Conservation (phyloP, 148 eudicot species). For the Rhododendron ovatum region DNA sequence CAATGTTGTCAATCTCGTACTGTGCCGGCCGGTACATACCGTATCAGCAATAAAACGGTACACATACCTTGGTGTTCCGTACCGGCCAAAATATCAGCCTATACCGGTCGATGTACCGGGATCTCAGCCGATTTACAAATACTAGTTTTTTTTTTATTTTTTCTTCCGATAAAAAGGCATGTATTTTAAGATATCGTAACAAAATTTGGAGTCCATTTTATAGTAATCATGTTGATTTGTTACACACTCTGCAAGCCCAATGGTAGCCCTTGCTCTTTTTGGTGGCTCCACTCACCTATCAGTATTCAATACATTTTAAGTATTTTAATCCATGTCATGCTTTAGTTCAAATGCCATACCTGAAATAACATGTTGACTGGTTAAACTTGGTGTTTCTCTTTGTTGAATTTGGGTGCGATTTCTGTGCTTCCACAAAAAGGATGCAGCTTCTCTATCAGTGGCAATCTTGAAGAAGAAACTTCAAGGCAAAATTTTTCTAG, state of each 20-base stretch:
- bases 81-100: background rate
- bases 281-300: background rate
- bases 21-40: background rate
- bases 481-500: constrained; percentile 54
- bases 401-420: background rate
- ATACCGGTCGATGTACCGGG: background rate
- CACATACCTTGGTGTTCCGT: background rate
- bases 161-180: too few relatives aligned
- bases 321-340: background rate
- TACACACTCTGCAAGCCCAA: background rate
- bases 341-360: background rate
- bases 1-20: background rate
- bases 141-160: background rate
- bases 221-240: too few relatives aligned
- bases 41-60: background rate
- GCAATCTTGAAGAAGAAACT: constrained; percentile 70
- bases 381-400: background rate
- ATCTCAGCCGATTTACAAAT: background rate
- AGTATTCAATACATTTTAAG: background rate
- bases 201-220: too few relatives aligned
- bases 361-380: background rate
- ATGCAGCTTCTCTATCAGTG: constrained; percentile 73
- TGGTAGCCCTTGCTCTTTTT: background rate
- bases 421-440: constrained; percentile 32
- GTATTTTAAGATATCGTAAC: too few relatives aligned